A percentile compares a stretch with the other conserved stretches of the same genome.
These are phyloP conservation scores for Trichosanthes cucumerina DNA, from an alignment of 306 rosid genomes.

Conservation along the genomic window DNA sequence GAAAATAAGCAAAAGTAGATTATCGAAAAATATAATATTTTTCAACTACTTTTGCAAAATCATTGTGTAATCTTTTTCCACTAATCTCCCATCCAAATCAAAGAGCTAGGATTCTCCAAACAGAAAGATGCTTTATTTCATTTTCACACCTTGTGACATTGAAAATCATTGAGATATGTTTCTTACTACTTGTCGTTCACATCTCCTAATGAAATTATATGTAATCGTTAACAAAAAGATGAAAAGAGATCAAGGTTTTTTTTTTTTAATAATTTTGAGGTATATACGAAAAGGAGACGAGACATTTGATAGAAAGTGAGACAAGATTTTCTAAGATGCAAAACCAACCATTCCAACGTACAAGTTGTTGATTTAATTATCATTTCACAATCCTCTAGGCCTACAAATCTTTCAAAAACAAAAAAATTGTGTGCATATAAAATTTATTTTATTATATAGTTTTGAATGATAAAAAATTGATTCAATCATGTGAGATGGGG, in stretches of 20 bases:
- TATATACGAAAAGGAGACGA: neutral
- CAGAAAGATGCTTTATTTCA: no score
- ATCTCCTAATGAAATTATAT: neutral
- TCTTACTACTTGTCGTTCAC: no score
- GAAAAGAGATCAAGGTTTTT: neutral
- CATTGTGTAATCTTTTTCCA: no score
- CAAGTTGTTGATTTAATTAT: conserved; percentile 1
- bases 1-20: no score
- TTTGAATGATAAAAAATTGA: neutral
- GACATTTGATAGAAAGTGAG: neutral
- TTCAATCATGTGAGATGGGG: conserved; percentile 4
- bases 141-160: no score
- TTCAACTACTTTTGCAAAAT: no score
- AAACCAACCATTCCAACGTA: neutral
- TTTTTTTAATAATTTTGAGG: neutral
- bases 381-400: neutral
- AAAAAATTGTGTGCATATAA: neutral
- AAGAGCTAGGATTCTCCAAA: no score
- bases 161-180: no score
- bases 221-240: neutral
- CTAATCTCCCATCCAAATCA: no score
- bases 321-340: neutral
- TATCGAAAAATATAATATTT: no score
- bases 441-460: neutral
- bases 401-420: neutral